Base-by-base conservation (phyloP, 441 rosid species). In the Sinapis alba region DNA sequence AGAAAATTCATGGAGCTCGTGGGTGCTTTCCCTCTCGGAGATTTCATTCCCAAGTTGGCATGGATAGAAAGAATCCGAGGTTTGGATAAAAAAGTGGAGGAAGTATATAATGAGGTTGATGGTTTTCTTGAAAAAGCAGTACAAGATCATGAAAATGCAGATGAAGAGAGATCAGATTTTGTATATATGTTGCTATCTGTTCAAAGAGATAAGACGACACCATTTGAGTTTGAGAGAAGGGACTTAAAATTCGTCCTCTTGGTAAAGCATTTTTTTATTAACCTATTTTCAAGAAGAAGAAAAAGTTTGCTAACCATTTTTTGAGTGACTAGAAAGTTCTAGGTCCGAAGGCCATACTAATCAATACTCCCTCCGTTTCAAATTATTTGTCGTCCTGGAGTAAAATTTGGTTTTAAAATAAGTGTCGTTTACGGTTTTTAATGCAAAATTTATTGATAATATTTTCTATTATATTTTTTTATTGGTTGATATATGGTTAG, bases 11-110 rank as follows among this genome's bases (percentile, higher is more conserved):
- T 12, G 13, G 21, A 6, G 68, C 26, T 84, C 8, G 24, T 82
- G 28, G 83, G 83, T 6, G 45, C 11, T 15, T 60, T 78, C 7
- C 51, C 80, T 57, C 12, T 86, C 0, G 86, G 80, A 0, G 89
- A 86, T 34, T 86, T 53, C 71, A 57, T 86, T 63, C 83, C 87
- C n/a, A 38, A 6, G 71, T 79, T 86, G 41, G 73, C 62, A 3
- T 83, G 87, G 86, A 57, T 86, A 6, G 69, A 62, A 18, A 61
- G 1, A 26, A 27, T 81, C 0, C 77, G 71, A 18, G 83, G 83
- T 20, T 0, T 72, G 3, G 50, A 79, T 12, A 64, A 41, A 5
- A 74, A 62, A 45, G 15, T 63, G 20, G 79, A 83, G 6, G 69
- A 43, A 72, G 80, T 77, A 8, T 71, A 79, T 19, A 79, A 67